A percentile compares a stretch with the other conserved stretches of the same genome.
These are phyloP conservation scores for Eremochloa ophiuroides DNA, from an alignment of 176 grass and related monocot species.

Conservation along the genomic window DNA sequence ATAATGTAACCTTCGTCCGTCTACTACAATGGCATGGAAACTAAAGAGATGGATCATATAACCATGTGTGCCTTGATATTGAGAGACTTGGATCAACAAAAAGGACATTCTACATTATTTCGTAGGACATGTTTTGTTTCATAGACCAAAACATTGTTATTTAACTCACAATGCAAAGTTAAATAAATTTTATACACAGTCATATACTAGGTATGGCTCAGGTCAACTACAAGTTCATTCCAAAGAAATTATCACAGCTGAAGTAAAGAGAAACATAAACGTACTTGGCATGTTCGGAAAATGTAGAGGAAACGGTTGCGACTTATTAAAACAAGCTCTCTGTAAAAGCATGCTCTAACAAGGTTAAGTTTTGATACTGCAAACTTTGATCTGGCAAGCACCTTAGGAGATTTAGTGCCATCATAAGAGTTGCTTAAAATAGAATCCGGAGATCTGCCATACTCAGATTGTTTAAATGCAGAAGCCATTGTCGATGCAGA, in stretches of 20 bases:
- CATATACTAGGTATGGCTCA: not conserved
- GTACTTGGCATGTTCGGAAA: conserved; percentile 68
- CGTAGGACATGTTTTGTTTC: not conserved
- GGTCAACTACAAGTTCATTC: not conserved
- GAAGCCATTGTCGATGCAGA: conserved; percentile 45
- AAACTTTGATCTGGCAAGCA: conserved; percentile 62
- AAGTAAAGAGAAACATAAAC: not conserved
- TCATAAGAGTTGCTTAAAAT: conserved; percentile 14
- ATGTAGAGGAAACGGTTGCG: conserved; percentile 70
- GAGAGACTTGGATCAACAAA: not conserved
- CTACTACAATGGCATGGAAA: not conserved
- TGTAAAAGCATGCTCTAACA: conserved; percentile 54
- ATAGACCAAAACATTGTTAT: not conserved
- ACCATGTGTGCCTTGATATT: not conserved
- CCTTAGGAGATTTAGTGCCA: conserved; percentile 14
- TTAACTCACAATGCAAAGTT: not conserved
- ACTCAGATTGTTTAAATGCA: conserved; percentile 50
- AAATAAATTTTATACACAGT: not conserved
- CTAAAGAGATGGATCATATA: not conserved
- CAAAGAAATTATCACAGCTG: not conserved
- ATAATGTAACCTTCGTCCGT: not conserved
- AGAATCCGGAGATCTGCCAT: conserved; percentile 30
- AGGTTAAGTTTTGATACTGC: conserved; percentile 60
- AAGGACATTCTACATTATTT: not conserved
- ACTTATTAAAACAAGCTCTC: conserved; percentile 61